Evolutionary conservation across 345 rosid species (phyloP), one percentile per base, ranked within the genome.

Genomic region (Boechera divaricarpa): DNA sequence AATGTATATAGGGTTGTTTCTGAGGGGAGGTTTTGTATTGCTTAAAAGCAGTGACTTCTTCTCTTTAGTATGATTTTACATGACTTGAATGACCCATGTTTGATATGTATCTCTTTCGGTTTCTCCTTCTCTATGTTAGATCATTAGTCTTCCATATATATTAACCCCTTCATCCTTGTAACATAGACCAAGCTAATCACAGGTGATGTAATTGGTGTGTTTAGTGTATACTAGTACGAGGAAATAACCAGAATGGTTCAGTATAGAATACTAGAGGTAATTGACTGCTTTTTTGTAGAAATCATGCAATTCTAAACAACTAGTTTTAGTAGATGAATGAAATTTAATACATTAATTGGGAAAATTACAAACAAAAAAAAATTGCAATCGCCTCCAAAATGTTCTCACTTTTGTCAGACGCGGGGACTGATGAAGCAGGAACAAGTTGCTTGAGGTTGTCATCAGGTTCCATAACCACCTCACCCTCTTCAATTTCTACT

Each of bases 81-180:
- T 77, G 60, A 70, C 76, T 77, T 24, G 44, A 63, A 45, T 55
- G 74, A 70, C 41, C 76, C 59, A 29, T 63, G 76, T 63, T 63
- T 45, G 16, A 77, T 63, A 55, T 77, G 76, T 70, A 45, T 77
- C 58, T 63, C 60, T 55, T 45, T 35, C 70, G 41, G 38, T 69
- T 54, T 77, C 66, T 28, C 59, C 35, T 45, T 54, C 52, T 70
- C 75, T 33, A 58, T 29, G 53, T 11, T 67, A 75, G 60, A 53
- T 67, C 53, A 28, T 58, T 7, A 74, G 49, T 74, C 56, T 74
- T 63, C 35, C 12, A 28, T 74, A 18, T 5, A 29, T 61, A 4
- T 41, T 16, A 29, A 38, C 36, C 51, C 49, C 60, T 32, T 28
- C 57, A 29, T 54, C 16, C 28, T 15, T 69, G 54, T 69, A 9